phyloP scores from a whole-genome alignment of 352 stramenopile species.

The Phytophthora tentaculata region DNA sequence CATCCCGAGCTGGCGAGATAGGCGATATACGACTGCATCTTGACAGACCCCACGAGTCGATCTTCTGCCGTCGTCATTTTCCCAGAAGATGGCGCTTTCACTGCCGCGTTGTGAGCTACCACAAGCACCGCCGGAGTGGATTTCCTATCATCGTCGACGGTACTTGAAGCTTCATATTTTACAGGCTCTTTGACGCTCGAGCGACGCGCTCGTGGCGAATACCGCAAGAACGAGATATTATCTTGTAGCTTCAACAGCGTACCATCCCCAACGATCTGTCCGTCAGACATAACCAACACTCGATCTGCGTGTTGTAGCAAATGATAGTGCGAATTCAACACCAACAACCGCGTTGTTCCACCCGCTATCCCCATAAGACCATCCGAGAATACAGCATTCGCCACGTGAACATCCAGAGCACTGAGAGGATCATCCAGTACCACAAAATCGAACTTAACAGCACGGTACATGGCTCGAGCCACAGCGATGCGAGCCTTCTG shows the following conservation, averaged over 20 bases:
- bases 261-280: conserved; percentile 82
- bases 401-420: conserved; percentile 91
- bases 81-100: conserved; percentile 14
- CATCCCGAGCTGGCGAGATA: conserved; percentile 55
- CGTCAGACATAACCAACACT: conserved; percentile 79
- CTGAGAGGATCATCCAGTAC: conserved; percentile 75
- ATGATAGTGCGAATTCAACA: conserved; percentile 94
- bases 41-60: conserved; percentile 45
- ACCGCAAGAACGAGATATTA: conserved; percentile 39
- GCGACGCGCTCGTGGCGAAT: conserved; percentile 5
- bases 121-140: neutral
- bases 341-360: conserved; percentile 85
- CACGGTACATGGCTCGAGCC: conserved; percentile 63
- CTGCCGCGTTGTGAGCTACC: neutral
- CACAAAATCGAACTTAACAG: conserved; percentile 62
- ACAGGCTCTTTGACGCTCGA: neutral
- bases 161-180: neutral
- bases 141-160: conserved; percentile 3
- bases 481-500: conserved; percentile 79
- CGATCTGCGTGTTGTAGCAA: conserved; percentile 70
- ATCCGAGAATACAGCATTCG: conserved; percentile 91
- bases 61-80: conserved; percentile 55
- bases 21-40: conserved; percentile 52
- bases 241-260: conserved; percentile 68
- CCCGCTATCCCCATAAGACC: conserved; percentile 76